phyloP scores from a whole-genome alignment of 2,329 filamentous ascomycete genomes.

The Fusarium gaditjirri region DNA sequence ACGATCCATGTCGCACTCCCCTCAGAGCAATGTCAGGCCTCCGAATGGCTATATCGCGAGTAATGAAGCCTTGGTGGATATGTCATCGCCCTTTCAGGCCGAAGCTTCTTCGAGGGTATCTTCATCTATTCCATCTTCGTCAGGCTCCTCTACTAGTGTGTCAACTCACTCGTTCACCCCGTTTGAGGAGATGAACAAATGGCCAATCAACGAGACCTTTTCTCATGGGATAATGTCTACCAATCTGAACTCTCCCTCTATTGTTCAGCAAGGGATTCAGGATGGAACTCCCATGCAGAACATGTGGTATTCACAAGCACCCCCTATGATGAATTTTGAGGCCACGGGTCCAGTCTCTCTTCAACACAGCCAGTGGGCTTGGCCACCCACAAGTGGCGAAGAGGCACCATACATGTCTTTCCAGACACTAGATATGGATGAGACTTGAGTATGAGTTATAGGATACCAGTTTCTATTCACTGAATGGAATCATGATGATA shows the following conservation, averaged over 20 bases:
- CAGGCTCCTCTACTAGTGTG: conserved; percentile 36
- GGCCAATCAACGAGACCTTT: conserved; percentile 39
- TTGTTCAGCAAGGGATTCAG: conserved; percentile 38
- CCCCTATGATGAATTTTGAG: conserved; percentile 47
- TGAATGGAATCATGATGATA: not conserved
- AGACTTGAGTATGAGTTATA: not conserved
- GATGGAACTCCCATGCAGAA: conserved; percentile 41
- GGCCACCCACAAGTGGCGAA: conserved; percentile 40
- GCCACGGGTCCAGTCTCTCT: conserved; percentile 38
- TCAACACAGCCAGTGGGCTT: conserved; percentile 44
- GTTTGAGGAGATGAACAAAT: conserved; percentile 41
- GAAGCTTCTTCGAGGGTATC: conserved; percentile 34
- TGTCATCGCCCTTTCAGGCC: conserved; percentile 23
- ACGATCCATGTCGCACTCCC: conserved; percentile 38
- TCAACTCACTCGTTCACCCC: conserved; percentile 39
- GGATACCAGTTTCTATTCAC: not conserved
- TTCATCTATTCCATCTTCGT: conserved; percentile 41
- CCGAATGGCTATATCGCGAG: conserved; percentile 11
- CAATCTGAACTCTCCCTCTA: conserved; percentile 22
- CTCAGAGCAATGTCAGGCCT: conserved; percentile 20
- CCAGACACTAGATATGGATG: conserved; percentile 36
- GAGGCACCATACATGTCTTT: conserved; percentile 28
- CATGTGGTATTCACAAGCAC: conserved; percentile 46
- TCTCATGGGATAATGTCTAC: conserved; percentile 38
- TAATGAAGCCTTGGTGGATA: conserved; percentile 8